Conservation (phyloP, 257 asterid genomes). For the Paulownia fortunei region DNA sequence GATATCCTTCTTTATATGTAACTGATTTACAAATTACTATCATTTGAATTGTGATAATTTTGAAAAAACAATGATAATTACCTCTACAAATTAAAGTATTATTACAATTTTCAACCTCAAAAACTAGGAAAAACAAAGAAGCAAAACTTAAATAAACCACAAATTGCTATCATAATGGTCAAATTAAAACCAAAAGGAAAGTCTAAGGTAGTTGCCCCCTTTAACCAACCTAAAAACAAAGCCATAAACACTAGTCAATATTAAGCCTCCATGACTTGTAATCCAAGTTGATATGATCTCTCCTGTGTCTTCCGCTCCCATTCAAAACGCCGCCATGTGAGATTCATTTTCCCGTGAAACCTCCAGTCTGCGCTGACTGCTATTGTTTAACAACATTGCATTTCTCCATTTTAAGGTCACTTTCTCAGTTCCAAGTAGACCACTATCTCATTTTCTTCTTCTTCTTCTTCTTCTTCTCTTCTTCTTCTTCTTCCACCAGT, state of each 20-base stretch:
- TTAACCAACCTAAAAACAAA: not conserved
- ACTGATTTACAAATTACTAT: too few species aligned
- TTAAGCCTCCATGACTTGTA: constrained; percentile 14
- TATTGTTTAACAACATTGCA: not conserved
- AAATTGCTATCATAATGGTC: not conserved
- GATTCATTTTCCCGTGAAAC: not conserved
- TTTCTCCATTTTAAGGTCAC: not conserved
- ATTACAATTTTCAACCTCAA: not conserved
- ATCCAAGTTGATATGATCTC: constrained; percentile 12
- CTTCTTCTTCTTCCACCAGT: constrained; percentile 10
- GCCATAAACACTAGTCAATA: not conserved
- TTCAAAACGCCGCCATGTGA: constrained; percentile 36
- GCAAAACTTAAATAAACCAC: not conserved
- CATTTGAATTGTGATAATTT: too few species aligned
- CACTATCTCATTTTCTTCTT: not conserved
- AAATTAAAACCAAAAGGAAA: not conserved
- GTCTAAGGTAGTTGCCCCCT: constrained; percentile 29
- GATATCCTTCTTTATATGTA: too few species aligned
- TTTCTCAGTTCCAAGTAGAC: too few species aligned
- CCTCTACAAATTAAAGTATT: too few species aligned
- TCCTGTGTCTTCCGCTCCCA: not conserved
- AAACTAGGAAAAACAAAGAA: not conserved
- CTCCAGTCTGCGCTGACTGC: constrained; percentile 37
- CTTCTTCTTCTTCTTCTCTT: not conserved
- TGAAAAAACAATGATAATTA: too few species aligned